phyloP scores from a whole-genome alignment of 2,329 filamentous ascomycete species.

The Penicillium freii region DNA sequence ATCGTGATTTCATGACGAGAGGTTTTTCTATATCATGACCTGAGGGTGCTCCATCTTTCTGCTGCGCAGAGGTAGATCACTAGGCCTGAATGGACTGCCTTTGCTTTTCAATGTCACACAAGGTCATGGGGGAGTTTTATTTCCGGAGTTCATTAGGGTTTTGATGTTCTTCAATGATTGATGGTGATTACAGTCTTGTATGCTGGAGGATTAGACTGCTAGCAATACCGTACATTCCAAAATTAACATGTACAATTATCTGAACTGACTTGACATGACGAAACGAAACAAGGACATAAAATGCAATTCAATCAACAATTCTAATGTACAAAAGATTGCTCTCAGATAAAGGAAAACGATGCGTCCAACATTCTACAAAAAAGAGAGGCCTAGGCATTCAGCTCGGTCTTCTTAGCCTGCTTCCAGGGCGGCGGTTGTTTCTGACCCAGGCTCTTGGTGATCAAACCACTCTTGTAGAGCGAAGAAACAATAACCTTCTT shows the following conservation, averaged over 20 bases:
- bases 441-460: slow-evolving; percentile 39
- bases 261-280: background rate
- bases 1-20: slow-evolving; percentile 59
- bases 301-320: slow-evolving; percentile 12
- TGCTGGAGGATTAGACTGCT: background rate
- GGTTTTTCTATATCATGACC: slow-evolving; percentile 59
- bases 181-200: background rate
- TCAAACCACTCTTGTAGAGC: slow-evolving; percentile 61
- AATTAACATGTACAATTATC: slow-evolving; percentile 4
- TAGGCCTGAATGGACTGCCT: background rate
- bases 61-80: slow-evolving; percentile 37
- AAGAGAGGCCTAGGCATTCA: slow-evolving; percentile 10
- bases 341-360: slow-evolving; percentile 9
- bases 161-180: background rate
- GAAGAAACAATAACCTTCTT: slow-evolving; percentile 78
- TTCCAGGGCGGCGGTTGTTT: background rate
- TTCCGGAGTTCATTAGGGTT: slow-evolving; percentile 4
- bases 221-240: background rate
- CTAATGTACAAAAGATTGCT: slow-evolving; percentile 29
- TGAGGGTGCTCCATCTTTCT: slow-evolving; percentile 52
- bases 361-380: slow-evolving; percentile 1
- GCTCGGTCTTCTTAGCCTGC: background rate
- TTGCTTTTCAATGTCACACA: background rate
- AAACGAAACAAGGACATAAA: slow-evolving; percentile 4
- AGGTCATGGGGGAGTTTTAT: background rate